Evolutionary conservation across 306 rosid genomes (phyloP).

Genomic region (Mimosa pudica): DNA sequence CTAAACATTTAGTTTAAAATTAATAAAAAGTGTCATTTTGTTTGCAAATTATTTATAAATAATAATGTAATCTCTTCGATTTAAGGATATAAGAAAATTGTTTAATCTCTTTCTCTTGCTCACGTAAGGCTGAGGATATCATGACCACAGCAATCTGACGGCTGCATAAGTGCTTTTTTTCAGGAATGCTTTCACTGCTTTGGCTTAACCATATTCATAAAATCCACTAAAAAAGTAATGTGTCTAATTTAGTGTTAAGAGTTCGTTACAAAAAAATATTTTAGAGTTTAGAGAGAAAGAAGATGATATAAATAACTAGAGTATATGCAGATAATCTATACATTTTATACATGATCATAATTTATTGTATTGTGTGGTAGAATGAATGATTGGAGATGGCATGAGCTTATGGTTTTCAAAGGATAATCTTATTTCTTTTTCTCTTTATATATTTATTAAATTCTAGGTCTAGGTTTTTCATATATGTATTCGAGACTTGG

Average conservation of each 20-base stretch:
- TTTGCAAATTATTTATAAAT: neutral
- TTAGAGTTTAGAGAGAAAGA: neutral
- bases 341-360: neutral
- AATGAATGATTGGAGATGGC: too few relatives aligned
- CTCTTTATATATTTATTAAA: too few relatives aligned
- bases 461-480: too few relatives aligned
- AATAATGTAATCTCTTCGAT: neutral
- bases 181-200: neutral
- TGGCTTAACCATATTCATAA: neutral
- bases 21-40: too few relatives aligned
- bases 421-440: too few relatives aligned
- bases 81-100: neutral
- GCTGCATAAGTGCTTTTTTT: neutral
- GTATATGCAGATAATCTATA: neutral
- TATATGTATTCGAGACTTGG: too few relatives aligned
- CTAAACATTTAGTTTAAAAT: too few relatives aligned
- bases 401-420: too few relatives aligned
- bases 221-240: neutral
- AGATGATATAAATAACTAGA: neutral
- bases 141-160: neutral
- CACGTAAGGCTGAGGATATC: slow-evolving; percentile 1
- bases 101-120: neutral
- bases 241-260: too few relatives aligned
- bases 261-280: too few relatives aligned
- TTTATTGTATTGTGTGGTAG: too few relatives aligned